Evolutionary conservation across 2,329 filamentous ascomycete genomes (phyloP), one percentile per base, ranked within the genome.

Genomic region (Myrmaecium sp.): DNA sequence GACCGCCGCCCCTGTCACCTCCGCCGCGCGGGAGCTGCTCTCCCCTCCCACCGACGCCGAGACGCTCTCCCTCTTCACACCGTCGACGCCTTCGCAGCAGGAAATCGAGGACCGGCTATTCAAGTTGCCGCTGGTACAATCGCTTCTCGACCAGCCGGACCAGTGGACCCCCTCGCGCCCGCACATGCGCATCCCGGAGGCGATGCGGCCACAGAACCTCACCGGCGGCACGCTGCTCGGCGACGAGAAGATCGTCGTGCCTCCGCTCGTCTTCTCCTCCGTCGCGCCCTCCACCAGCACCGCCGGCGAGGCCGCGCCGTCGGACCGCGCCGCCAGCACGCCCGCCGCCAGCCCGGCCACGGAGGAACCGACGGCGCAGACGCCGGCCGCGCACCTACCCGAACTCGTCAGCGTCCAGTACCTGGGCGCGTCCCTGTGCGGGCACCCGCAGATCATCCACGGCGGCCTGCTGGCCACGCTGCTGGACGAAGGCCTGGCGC

Each of bases 401-500:
- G n/a, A n/a, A n/a, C 47, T 56, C 21, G 69, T 84, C 5, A 69
- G 72, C 9, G 65, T 95, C 21, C 65, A 74, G 28, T 84, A 84
- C 46, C 63, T 93, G 0, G 86, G 86, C 2, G 55, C 64, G 3
- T 73, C 80, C 40, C 58, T 95, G 21, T 94, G 82, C 46, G 86
- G 86, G 2, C 84, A 95, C 50, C 79, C 81, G 5, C 82, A 79
- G 3, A 81, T 95, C 34, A 68, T 94, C 5, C 89, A 95, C 49
- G 86, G 86, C 26, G 86, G 86, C 0, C 58, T 93, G 36, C 59
- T 95, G 30, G 86, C 86, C n/a, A 94, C 86, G 8, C 65, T 95
- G 47, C 59, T 95, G 28, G 86, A 95, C 46, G 86, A 95, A 51
- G 82, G 81, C 0, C 59, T 95, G 22, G 86, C 79, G 17, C 65